Evolutionary conservation across 768 basidiomycete species (phyloP).

Genomic region (Rhizopogon roseolus): DNA sequence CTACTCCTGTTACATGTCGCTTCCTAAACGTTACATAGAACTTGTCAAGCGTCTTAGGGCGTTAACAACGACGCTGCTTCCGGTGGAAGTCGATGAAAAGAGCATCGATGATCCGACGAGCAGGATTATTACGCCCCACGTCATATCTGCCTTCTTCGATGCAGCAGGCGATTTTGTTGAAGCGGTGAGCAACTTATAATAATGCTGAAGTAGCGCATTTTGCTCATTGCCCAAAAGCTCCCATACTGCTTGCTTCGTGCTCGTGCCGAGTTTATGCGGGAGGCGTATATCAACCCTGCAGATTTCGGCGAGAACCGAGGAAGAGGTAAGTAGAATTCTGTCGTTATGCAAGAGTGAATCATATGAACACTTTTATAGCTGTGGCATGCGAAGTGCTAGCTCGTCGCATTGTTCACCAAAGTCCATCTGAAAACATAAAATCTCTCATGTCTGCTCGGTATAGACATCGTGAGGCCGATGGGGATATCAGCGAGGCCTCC

Average conservation of each 20-base stretch:
- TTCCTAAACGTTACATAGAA: conserved; percentile 38
- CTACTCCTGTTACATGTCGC: not conserved
- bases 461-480: conserved; percentile 66
- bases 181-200: conserved; percentile 47
- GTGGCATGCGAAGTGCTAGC: conserved; percentile 83
- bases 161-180: conserved; percentile 88
- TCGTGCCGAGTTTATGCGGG: conserved; percentile 73
- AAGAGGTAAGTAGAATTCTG: conserved; percentile 48
- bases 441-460: conserved; percentile 77
- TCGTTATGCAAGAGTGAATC: not conserved
- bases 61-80: conserved; percentile 70
- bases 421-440: conserved; percentile 58
- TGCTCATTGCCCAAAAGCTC: conserved; percentile 38
- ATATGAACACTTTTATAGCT: conserved; percentile 37
- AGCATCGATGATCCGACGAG: conserved; percentile 73
- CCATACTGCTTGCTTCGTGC: conserved; percentile 79
- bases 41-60: conserved; percentile 77
- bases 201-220: not conserved
- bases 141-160: conserved; percentile 69
- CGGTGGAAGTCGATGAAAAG: conserved; percentile 69
- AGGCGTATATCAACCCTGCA: conserved; percentile 76
- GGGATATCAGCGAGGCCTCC: conserved; percentile 65
- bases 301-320: conserved; percentile 84
- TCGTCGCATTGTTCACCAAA: conserved; percentile 69
- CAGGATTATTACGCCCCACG: conserved; percentile 76